Conservation (phyloP, 805 yeast species). For the Zygotorulaspora chibaensis region DNA sequence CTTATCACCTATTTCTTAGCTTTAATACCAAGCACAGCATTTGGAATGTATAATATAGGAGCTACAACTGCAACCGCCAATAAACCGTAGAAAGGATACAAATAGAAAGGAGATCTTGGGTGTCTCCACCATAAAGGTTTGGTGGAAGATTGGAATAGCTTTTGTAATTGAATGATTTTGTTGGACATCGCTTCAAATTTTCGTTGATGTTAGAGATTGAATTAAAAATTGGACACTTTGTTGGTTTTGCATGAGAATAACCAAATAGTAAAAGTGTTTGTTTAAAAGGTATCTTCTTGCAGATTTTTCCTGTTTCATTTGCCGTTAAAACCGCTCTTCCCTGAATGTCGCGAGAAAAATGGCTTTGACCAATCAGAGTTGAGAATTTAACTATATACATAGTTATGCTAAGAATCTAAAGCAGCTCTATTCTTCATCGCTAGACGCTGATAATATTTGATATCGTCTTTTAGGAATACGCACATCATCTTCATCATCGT, state of each 20-base stretch:
- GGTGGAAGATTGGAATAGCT: conserved; percentile 50
- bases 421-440: conserved; percentile 25
- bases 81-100: conserved; percentile 75
- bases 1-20: conserved; percentile 30
- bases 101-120: conserved; percentile 65
- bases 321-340: background rate
- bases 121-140: conserved; percentile 60
- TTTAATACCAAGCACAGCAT: conserved; percentile 70
- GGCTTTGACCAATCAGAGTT: conserved; percentile 8
- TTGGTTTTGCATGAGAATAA: no score
- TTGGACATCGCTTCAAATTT: conserved; percentile 35
- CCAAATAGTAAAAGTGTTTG: no score
- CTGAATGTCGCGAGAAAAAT: background rate
- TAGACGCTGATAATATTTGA: conserved; percentile 24
- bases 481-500: conserved; percentile 7
- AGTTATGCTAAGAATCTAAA: background rate
- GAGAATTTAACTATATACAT: conserved; percentile 5
- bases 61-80: conserved; percentile 62
- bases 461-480: conserved; percentile 17
- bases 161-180: conserved; percentile 53
- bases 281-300: background rate
- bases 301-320: background rate
- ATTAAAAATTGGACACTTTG: background rate
- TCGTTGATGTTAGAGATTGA: no score
- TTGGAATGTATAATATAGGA: conserved; percentile 65